Evolutionary conservation across 2,329 filamentous ascomycete genomes (phyloP), one percentile per base, ranked within the genome.

Genomic region (Pseudopyrenochaeta lycopersici): DNA sequence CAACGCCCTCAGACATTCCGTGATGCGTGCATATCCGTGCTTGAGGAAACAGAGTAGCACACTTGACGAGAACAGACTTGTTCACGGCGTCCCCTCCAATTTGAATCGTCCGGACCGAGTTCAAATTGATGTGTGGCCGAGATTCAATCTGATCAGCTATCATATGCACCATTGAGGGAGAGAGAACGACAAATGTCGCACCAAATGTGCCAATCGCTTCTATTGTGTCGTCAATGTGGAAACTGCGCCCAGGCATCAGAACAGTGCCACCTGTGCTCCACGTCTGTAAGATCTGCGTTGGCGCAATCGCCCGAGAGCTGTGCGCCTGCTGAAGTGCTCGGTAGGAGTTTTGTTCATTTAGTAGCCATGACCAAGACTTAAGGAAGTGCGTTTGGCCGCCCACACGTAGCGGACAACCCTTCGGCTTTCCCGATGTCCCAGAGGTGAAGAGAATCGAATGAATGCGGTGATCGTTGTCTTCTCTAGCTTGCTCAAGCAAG

Each of bases 381-480:
- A 48, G 29, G 23, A 29, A 23, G 30, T 41, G 29, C 2, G 46
- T 31, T 11, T 31, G 29, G 4, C 21, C 46, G 23, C 21, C 15
- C 9, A 42, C 46, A 14, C 6, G 14, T 27, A 31, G 18, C 6
- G 46, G 46, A 48, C 46, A 48, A 11, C 46, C 46, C 23, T 48
- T 48, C 17, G 46, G 46, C 5, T 31, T 33, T n/a, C 46, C 46
- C 11, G 46, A 48, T 10, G 46, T 48, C 7, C 46, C 46, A 11
- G 46, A 48, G 3, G 46, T 48, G 21, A 48, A 48, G 29, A 48
- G 18, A 9, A 48, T 48, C 2, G 46, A 48, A 23, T 48, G 29
- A 20, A 48, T 48, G 14, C 38, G 46, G 14, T 48, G 15, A n/a
- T 14, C 7, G 29, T 35, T 21, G 21, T 42, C 27, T 1, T 21